Conservation (phyloP, 2,329 filamentous ascomycete species). For the Fusarium buxicola region DNA sequence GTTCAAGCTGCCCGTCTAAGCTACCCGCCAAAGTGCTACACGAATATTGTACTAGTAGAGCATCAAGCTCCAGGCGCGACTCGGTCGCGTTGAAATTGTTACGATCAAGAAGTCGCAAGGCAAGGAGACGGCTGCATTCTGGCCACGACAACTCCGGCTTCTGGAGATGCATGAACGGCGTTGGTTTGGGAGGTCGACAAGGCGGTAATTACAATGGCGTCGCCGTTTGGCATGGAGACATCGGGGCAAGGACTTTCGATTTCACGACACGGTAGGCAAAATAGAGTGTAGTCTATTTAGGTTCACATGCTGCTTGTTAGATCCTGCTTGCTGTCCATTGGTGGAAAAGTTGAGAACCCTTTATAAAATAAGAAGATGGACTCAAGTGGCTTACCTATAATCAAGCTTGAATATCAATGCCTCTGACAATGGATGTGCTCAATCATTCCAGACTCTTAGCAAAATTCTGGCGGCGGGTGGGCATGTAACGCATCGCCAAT, state of each 20-base stretch:
- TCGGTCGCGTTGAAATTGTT: constrained; percentile 19
- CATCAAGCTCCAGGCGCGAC: constrained; percentile 19
- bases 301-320: constrained; percentile 17
- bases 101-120: constrained; percentile 33
- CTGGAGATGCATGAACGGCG: constrained; percentile 49
- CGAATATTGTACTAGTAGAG: constrained; percentile 25
- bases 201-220: constrained; percentile 46
- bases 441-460: constrained; percentile 23
- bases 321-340: neutral
- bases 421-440: constrained; percentile 8
- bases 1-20: constrained; percentile 85
- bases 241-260: constrained; percentile 27
- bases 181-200: constrained; percentile 45
- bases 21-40: neutral
- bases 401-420: constrained; percentile 3
- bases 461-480: constrained; percentile 12
- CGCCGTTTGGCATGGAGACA: constrained; percentile 43
- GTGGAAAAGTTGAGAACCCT: neutral
- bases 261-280: constrained; percentile 39
- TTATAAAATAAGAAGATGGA: neutral
- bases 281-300: constrained; percentile 40
- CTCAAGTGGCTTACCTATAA: constrained; percentile 6
- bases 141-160: constrained; percentile 40
- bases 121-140: constrained; percentile 27
- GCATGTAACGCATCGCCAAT: neutral